These are phyloP conservation scores for Pestalotiopsis sp. DNA, from an alignment of 2,329 filamentous ascomycete genomes.

Conservation along the genomic window DNA sequence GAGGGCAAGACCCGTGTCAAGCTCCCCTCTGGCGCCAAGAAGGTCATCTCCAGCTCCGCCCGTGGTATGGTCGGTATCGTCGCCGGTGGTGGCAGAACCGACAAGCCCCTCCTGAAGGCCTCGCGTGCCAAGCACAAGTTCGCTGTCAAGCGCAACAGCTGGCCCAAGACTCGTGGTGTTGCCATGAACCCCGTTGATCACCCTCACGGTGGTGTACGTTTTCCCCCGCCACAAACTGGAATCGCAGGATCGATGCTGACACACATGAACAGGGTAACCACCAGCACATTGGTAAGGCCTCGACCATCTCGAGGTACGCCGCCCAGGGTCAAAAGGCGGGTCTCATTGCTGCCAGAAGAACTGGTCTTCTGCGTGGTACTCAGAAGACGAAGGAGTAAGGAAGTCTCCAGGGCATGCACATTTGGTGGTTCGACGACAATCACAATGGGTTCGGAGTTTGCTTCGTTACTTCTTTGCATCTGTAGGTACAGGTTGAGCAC, in stretches of 20 bases:
- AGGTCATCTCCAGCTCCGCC: conserved; percentile 89
- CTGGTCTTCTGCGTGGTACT: conserved; percentile 99
- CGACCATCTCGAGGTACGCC: conserved; percentile 98
- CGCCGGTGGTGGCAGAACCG: conserved; percentile 97
- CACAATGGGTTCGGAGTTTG: conserved; percentile 67
- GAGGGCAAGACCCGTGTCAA: conserved; percentile 99
- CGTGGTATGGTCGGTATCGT: conserved; percentile 99
- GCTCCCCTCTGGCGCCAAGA: conserved; percentile 98
- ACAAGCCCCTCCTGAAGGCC: conserved; percentile 99
- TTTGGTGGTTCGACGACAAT: conserved; percentile 45
- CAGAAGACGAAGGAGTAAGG: conserved; percentile 99
- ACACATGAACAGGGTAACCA: conserved; percentile 79
- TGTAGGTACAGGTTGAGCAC: conserved; percentile 44
- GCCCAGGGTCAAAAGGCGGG: conserved; percentile 99
- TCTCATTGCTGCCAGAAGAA: conserved; percentile 99
- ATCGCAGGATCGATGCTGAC: conserved; percentile 42
- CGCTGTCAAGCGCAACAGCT: conserved; percentile 99
- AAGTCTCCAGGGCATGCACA: conserved; percentile 30
- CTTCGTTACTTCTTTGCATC: conserved; percentile 61
- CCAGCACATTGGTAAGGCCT: conserved; percentile 99
- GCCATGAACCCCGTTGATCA: conserved; percentile 99
- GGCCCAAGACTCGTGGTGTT: conserved; percentile 99
- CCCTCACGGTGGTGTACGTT: conserved; percentile 85
- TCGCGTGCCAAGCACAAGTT: conserved; percentile 99
- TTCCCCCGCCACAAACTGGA: not conserved